Base-by-base conservation (phyloP, 306 rosid species). In the Vigna unguiculata region DNA sequence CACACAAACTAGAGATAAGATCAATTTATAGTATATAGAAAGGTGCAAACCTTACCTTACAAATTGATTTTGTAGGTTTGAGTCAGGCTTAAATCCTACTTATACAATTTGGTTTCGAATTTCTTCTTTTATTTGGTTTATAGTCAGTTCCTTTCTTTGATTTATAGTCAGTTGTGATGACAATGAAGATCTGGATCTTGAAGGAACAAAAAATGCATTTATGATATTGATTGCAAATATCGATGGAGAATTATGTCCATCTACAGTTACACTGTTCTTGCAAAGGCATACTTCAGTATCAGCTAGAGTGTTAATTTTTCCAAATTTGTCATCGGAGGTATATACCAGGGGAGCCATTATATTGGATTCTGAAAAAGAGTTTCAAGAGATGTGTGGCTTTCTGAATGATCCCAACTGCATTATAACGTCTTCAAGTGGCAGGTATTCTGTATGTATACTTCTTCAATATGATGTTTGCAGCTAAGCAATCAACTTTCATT, bases 151-250 rank as follows among this genome's bases (percentile, higher is more conserved):
- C n/a, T 71, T 71, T 24, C 1, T 24, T 24, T 58, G 48, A 10
- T 24, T 43, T 67, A 43, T 74, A 78, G 86, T 22, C 28, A 17
- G 51, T 47, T 43, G 34, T 64, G 10, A 43, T 59, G 70, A 32
- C 17, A 73, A 11, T 47, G 93, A 87, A 73, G 98, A 91, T 58
- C 67, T 13, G 1, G 88, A 82, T 80, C 40, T 89, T 32, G 89
- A 87, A 67, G 94, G 91, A 36, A 72, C 45, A 32, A 75, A 62
- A 54, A 81, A 60, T 2, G 41, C 65, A 21, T 86, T 71, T 53
- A 60, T 89, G 89, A 80, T 94, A 46, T 59, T 90, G 72, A 30
- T 94, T 43, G 97, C 83, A 30, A 94, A 94, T 85, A 83, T 94
- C 9, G 94, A 88, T 71, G 91, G 75, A 68, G 85, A 75, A 5